phyloP scores from a whole-genome alignment of 2,329 filamentous ascomycete genomes.

The Lachnellula suecica region DNA sequence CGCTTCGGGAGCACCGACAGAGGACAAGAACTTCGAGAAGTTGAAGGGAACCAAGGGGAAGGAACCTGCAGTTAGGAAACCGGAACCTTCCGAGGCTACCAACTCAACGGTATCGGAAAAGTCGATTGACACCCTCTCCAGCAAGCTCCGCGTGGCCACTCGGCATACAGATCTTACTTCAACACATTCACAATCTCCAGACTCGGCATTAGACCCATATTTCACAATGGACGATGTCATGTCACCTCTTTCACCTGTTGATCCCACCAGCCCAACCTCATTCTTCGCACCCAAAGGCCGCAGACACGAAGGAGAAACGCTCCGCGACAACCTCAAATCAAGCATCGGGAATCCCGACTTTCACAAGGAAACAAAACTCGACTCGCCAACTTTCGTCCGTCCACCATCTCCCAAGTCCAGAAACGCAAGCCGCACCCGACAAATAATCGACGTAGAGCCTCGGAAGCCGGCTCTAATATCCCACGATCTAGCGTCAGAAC shows the following conservation, averaged over 20 bases:
- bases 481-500: slow-evolving; percentile 10
- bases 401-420: slow-evolving; percentile 21
- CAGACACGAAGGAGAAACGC: slow-evolving; percentile 2
- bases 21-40: neutral
- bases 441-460: neutral
- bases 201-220: neutral
- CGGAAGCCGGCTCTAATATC: slow-evolving; percentile 3
- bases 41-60: neutral
- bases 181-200: too few relatives aligned
- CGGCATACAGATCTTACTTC: slow-evolving; percentile 6
- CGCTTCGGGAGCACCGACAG: slow-evolving; percentile 1
- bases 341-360: slow-evolving; percentile 4
- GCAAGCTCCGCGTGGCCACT: slow-evolving; percentile 2
- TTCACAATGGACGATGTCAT: slow-evolving; percentile 4
- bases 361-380: neutral
- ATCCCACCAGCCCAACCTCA: slow-evolving; percentile 1
- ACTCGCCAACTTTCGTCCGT: slow-evolving; percentile 8
- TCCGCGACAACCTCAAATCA: slow-evolving; percentile 2
- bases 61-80: too few relatives aligned
- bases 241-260: slow-evolving; percentile 1
- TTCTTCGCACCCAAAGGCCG: slow-evolving; percentile 3
- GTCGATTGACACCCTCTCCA: neutral
- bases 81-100: neutral
- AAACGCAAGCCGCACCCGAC: slow-evolving; percentile 17
- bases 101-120: neutral